Percentiles rank a stretch among this genome's conserved stretches.
Conservation (phyloP, 179 eudicot genomes). For the Actinidia chinensis region DNA sequence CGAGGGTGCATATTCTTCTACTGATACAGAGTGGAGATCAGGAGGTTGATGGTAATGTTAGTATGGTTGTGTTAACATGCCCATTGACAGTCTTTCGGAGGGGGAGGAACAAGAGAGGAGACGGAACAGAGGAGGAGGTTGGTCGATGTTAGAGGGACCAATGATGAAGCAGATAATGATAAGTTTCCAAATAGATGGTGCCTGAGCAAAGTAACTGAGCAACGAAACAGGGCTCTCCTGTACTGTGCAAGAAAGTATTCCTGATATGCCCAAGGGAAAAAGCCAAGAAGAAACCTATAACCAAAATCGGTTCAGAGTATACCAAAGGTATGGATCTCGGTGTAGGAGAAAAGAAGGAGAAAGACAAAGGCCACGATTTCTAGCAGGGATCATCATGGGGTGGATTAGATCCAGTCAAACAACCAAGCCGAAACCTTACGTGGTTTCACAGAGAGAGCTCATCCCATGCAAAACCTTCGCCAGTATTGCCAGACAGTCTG, state of each 20-base stretch:
- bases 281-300: neutral
- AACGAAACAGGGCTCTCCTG: neutral
- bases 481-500: neutral
- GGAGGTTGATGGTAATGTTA: too few relatives aligned
- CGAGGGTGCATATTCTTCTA: slow-evolving; percentile 3
- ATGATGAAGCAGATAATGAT: neutral
- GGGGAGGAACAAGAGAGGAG: neutral
- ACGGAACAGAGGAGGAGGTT: neutral
- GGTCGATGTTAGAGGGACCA: neutral
- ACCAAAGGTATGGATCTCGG: neutral
- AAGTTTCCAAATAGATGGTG: neutral
- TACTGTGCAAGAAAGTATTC: neutral
- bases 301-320: neutral
- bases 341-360: neutral
- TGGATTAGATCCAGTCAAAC: neutral
- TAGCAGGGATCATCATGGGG: neutral
- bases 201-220: neutral
- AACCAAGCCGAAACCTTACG: too few relatives aligned
- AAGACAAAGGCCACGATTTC: neutral
- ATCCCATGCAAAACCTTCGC: too few relatives aligned
- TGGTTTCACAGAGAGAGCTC: too few relatives aligned
- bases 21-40: too few relatives aligned
- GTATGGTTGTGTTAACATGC: neutral
- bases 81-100: neutral
- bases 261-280: neutral